Conservation (phyloP, 257 asterid species). For the Plantago elongata region DNA sequence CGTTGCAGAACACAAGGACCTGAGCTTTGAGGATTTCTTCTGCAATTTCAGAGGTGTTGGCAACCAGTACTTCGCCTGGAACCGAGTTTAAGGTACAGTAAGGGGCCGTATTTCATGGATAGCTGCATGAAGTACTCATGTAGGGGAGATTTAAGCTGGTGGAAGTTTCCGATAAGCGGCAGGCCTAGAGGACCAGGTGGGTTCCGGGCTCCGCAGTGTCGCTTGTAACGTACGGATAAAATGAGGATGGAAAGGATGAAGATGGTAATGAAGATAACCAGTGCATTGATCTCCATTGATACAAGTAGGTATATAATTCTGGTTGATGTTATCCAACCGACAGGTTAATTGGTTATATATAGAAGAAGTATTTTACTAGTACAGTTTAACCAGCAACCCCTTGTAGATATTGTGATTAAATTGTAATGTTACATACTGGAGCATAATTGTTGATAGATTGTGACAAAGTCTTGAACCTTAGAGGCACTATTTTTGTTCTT, state of each 20-base stretch:
- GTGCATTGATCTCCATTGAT: not conserved
- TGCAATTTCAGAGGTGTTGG: constrained; percentile 24
- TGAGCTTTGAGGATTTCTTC: constrained; percentile 22
- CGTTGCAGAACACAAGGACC: constrained; percentile 20
- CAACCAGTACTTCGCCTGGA: constrained; percentile 22
- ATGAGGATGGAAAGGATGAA: constrained; percentile 1
- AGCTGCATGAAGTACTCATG: constrained; percentile 19
- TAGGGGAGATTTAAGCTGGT: constrained; percentile 14
- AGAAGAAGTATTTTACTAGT: too few relatives aligned
- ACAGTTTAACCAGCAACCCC: too few relatives aligned
- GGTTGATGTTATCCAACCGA: too few relatives aligned
- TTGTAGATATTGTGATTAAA: too few relatives aligned
- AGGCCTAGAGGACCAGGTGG: constrained; percentile 25
- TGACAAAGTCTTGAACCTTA: too few relatives aligned
- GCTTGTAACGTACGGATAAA: not conserved
- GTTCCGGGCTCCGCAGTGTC: not conserved
- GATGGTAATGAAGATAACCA: not conserved
- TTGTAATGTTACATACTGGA: too few relatives aligned
- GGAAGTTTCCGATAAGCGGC: constrained; percentile 24
- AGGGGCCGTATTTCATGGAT: constrained; percentile 30
- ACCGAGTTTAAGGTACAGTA: constrained; percentile 23
- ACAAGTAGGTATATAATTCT: too few relatives aligned
- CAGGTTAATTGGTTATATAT: too few relatives aligned
- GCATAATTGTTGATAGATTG: too few relatives aligned
- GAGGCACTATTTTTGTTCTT: too few relatives aligned